These are phyloP conservation scores for Omphalea diandra DNA, from an alignment of 441 rosid species.

Conservation along the genomic window DNA sequence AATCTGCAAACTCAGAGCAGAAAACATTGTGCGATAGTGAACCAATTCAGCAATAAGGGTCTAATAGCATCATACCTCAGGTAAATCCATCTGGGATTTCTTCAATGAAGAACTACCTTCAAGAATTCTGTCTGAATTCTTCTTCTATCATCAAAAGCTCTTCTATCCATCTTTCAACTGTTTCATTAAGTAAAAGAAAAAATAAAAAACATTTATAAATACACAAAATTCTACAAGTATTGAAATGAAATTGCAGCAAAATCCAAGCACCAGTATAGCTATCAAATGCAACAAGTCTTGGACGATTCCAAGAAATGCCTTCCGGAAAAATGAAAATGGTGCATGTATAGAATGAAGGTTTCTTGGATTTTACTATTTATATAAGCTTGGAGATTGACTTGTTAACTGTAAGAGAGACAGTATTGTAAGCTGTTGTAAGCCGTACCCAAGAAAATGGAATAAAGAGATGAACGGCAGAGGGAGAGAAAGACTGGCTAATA, in stretches of 20 bases:
- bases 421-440: neutral
- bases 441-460: conserved; percentile 7
- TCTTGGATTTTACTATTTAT: neutral
- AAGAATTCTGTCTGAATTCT: conserved; percentile 47
- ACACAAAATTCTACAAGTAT: neutral
- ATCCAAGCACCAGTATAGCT: neutral
- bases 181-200: conserved; percentile 11
- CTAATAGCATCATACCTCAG: conserved; percentile 32
- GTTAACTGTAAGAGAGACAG: neutral
- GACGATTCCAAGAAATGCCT: conserved; percentile 2
- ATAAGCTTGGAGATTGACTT: neutral
- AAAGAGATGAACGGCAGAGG: conserved; percentile 25
- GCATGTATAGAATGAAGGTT: neutral
- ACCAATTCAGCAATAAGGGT: neutral
- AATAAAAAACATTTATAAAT: neutral
- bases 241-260: neutral
- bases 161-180: conserved; percentile 41
- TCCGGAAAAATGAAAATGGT: neutral
- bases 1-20: too few species aligned
- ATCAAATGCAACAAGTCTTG: neutral
- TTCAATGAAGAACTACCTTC: conserved; percentile 33
- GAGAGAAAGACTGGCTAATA: conserved; percentile 22
- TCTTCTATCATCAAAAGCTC: conserved; percentile 37
- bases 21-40: too few species aligned
- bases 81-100: conserved; percentile 36